Percentiles rank a stretch among this genome's conserved stretches.
Evolutionary conservation across 805 yeast genomes (phyloP).

Genomic region (Tetrapisispora nanseiensis): DNA sequence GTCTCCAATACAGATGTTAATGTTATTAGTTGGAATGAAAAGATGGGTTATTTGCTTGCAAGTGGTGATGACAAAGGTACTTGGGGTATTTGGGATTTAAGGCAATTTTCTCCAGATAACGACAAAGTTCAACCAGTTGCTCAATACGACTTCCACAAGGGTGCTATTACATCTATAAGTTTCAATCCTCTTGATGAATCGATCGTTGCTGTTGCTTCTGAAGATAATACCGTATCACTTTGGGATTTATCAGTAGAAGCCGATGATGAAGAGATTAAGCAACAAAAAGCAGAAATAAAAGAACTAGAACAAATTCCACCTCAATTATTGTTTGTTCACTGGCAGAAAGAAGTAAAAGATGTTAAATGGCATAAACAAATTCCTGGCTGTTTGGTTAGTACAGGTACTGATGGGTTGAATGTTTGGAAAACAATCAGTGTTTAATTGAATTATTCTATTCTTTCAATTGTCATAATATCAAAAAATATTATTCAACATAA

Average conservation of each 20-base stretch:
- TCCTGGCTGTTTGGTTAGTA: conserved; percentile 89
- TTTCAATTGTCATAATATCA: background rate
- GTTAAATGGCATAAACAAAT: conserved; percentile 97
- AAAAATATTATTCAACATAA: background rate
- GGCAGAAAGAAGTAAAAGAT: conserved; percentile 97
- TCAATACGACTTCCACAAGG: conserved; percentile 86
- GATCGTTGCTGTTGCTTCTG: conserved; percentile 89
- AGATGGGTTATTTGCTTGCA: conserved; percentile 78
- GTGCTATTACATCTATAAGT: conserved; percentile 85
- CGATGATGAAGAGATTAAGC: conserved; percentile 90
- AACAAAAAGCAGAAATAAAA: conserved; percentile 65
- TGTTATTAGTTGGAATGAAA: conserved; percentile 90
- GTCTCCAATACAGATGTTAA: conserved; percentile 83
- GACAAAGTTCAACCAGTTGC: conserved; percentile 69
- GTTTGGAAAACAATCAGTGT: conserved; percentile 96
- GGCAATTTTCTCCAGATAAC: conserved; percentile 57
- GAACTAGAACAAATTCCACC: conserved; percentile 90
- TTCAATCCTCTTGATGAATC: conserved; percentile 95
- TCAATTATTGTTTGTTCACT: conserved; percentile 89
- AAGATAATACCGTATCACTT: conserved; percentile 90
- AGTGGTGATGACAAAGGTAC: conserved; percentile 96
- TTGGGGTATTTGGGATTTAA: conserved; percentile 97
- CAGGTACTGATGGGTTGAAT: conserved; percentile 92
- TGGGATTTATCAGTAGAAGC: conserved; percentile 99
- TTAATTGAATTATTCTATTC: conserved; percentile 27